Evolutionary conservation across 352 stramenopile species (phyloP).

Genomic region (Elongisporangium undulatum): DNA sequence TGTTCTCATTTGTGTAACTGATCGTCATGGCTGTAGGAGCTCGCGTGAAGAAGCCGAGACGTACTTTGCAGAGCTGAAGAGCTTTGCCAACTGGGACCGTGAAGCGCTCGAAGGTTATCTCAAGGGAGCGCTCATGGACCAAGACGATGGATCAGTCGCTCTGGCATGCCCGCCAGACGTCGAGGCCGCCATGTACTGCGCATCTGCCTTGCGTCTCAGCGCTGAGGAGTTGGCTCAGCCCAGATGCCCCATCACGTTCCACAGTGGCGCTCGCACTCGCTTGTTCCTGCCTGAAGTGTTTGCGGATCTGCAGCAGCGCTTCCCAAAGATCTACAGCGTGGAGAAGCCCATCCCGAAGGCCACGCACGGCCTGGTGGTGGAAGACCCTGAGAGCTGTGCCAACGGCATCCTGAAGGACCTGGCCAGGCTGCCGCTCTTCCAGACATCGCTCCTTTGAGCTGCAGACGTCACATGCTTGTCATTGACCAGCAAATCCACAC

Average conservation of each 20-base stretch:
- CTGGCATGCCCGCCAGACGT: slow-evolving; percentile 28
- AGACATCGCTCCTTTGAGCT: neutral
- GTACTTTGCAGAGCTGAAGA: slow-evolving; percentile 27
- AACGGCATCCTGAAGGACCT: slow-evolving; percentile 19
- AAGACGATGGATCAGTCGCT: slow-evolving; percentile 9
- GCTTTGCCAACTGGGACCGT: slow-evolving; percentile 34
- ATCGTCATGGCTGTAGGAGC: too few species aligned
- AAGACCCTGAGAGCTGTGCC: slow-evolving; percentile 22
- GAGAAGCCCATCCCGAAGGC: slow-evolving; percentile 14
- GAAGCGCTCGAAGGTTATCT: slow-evolving; percentile 28
- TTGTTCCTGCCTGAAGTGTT: slow-evolving; percentile 22
- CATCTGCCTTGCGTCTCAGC: slow-evolving; percentile 9
- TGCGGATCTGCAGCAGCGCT: slow-evolving; percentile 11
- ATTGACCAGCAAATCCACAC: too few species aligned
- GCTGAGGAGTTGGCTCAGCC: slow-evolving; percentile 14
- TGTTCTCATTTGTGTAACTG: too few species aligned
- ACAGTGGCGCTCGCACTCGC: slow-evolving; percentile 19
- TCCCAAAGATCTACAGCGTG: slow-evolving; percentile 23
- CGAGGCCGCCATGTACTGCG: slow-evolving; percentile 29
- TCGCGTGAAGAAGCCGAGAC: slow-evolving; percentile 15
- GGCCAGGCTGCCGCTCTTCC: slow-evolving; percentile 10
- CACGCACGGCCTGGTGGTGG: slow-evolving; percentile 30
- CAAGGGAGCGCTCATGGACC: slow-evolving; percentile 17
- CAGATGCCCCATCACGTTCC: slow-evolving; percentile 17
- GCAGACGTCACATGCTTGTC: neutral